phyloP scores from a whole-genome alignment of 805 yeast species.

The Candida montana region DNA sequence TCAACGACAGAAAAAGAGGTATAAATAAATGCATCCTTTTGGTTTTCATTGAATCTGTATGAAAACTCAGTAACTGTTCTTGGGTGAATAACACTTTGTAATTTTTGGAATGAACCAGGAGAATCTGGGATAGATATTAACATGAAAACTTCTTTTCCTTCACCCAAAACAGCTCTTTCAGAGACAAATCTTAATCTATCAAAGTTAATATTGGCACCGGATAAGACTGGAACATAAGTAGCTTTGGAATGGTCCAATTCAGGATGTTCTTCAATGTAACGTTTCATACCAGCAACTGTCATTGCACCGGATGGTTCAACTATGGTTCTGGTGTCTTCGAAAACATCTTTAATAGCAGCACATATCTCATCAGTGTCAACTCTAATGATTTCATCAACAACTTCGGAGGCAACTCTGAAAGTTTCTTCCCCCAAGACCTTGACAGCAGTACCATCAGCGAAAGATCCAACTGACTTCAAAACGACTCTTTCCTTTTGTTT shows the following conservation, averaged over 20 bases:
- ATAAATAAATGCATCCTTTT: conserved; percentile 67
- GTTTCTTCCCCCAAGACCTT: conserved; percentile 86
- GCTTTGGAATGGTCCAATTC: conserved; percentile 64
- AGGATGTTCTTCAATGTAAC: conserved; percentile 64
- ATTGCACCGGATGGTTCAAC: conserved; percentile 98
- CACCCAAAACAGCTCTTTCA: conserved; percentile 98
- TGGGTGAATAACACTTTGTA: conserved; percentile 77
- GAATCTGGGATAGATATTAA: conserved; percentile 85
- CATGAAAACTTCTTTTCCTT: conserved; percentile 92
- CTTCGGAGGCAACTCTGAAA: conserved; percentile 68
- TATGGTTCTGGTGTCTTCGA: conserved; percentile 90
- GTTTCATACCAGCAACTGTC: conserved; percentile 90
- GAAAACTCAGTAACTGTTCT: conserved; percentile 92
- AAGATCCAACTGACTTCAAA: conserved; percentile 78
- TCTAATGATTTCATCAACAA: conserved; percentile 82
- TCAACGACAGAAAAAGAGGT: conserved; percentile 82
- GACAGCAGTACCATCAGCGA: conserved; percentile 99
- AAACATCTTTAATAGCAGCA: conserved; percentile 95
- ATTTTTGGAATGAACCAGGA: conserved; percentile 82
- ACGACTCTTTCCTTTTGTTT: conserved; percentile 46
- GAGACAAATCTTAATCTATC: conserved; percentile 93
- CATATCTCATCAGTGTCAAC: conserved; percentile 91
- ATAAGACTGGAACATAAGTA: conserved; percentile 77
- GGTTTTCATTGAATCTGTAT: conserved; percentile 52
- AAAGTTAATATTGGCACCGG: conserved; percentile 98